A percentile compares a stretch with the other conserved stretches of the same genome.
Evolutionary conservation across 192 early-diverging fungal genomes (phyloP).

Genomic region (Linnemannia zychae): DNA sequence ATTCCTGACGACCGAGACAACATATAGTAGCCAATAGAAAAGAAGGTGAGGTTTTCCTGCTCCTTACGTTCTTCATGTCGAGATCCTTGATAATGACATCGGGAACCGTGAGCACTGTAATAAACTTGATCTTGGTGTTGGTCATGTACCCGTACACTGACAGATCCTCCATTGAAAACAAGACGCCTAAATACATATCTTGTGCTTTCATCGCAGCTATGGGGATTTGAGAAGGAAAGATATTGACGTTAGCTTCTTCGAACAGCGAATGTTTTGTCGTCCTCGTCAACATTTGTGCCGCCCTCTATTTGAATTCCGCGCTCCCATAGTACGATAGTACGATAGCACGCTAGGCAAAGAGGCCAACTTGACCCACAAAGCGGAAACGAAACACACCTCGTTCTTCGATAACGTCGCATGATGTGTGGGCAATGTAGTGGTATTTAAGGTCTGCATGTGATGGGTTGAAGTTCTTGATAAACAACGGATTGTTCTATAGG

Average conservation of each 20-base stretch:
- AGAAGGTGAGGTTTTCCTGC: constrained; percentile 6
- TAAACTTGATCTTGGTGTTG: constrained; percentile 87
- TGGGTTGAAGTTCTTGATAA: constrained; percentile 82
- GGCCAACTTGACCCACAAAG: too few relatives aligned
- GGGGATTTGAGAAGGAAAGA: background rate
- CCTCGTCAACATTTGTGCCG: background rate
- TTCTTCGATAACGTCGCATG: constrained; percentile 92
- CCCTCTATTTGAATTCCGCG: background rate
- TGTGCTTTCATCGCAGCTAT: constrained; percentile 70
- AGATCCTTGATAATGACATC: constrained; percentile 84
- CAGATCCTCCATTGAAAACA: constrained; percentile 92
- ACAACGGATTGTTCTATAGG: constrained; percentile 87
- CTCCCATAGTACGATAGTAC: background rate
- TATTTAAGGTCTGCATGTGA: constrained; percentile 86
- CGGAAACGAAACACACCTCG: constrained; percentile 62
- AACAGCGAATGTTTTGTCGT: too few relatives aligned
- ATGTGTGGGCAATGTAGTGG: constrained; percentile 93
- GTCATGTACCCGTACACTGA: constrained; percentile 92
- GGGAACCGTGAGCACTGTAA: constrained; percentile 75
- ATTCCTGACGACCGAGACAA: background rate
- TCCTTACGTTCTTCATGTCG: constrained; percentile 82
- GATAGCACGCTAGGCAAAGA: too few relatives aligned
- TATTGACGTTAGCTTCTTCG: too few relatives aligned
- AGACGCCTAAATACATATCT: constrained; percentile 89
- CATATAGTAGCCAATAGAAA: too few relatives aligned